Evolutionary conservation across 371 early-diverging fungal species (phyloP), one percentile per base, ranked within the genome.

Genomic region (Zychaea mexicana): DNA sequence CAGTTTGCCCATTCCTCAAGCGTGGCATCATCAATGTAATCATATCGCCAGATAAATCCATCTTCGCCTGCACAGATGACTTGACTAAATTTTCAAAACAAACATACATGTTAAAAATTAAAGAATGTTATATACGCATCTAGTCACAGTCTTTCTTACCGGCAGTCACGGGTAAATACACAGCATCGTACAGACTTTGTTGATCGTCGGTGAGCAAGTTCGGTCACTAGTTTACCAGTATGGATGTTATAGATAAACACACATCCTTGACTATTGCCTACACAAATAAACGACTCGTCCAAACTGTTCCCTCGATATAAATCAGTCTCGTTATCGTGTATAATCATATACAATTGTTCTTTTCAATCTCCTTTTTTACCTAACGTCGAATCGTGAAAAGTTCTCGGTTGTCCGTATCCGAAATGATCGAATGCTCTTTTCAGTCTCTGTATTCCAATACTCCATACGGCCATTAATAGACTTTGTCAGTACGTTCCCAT

Each of bases 31-130:
- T 88, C 88, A 46, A 93, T 84, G 68, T 91, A 91, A 68, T 92
- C 93, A 68, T 90, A 94, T 64, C 95, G 77, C 92, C 94, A 91
- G 31, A 95, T 84, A 66, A 91, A 90, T 0, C 91, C 88, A 52
- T 91, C 92, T 57, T 92, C 93, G 26, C 92, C 90, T 27, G 83
- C 90, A 65, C 87, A 88, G 6, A 93, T 61, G 22, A 95, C 80
- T 59, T 89, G 88, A 33, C 90, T 89, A 45, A 17, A 60, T n/a
- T n/a, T n/a, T n/a, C n/a, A n/a, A n/a, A n/a, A n/a, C n/a, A n/a
- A n/a, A n/a, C n/a, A n/a, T n/a, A n/a, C n/a, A n/a, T n/a, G n/a
- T n/a, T n/a, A n/a, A n/a, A n/a, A n/a, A n/a, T n/a, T n/a, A n/a
- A n/a, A n/a, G n/a, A n/a, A n/a, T n/a, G n/a, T n/a, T n/a, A n/a